Evolutionary conservation across 2,329 filamentous ascomycete species (phyloP).

Genomic region (Cercospora sp.): DNA sequence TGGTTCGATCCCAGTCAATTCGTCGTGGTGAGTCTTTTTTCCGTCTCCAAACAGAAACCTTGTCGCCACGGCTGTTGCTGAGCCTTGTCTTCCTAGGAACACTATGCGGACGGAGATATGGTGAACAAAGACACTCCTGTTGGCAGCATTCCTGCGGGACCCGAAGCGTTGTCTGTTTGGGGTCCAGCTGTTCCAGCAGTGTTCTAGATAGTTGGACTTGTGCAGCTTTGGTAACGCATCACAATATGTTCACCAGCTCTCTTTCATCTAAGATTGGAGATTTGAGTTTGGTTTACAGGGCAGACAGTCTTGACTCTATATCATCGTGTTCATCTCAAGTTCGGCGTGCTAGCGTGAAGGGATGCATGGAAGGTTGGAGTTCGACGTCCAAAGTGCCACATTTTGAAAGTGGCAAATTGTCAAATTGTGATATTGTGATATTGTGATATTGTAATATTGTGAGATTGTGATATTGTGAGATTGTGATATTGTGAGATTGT

Average conservation of each 20-base stretch:
- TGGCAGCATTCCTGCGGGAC: constrained; percentile 41
- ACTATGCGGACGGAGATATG: constrained; percentile 68
- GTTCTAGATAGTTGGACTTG: constrained; percentile 3
- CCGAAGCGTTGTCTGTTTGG: constrained; percentile 36
- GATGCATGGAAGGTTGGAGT: neutral
- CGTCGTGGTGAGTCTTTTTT: constrained; percentile 42
- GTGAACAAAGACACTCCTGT: constrained; percentile 54
- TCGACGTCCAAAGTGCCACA: neutral
- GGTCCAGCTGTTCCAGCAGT: constrained; percentile 34
- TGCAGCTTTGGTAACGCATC: neutral
- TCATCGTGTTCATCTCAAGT: no score
- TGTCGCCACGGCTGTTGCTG: neutral
- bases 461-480: no score
- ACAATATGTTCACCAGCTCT: neutral
- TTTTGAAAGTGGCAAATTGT: no score
- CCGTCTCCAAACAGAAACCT: neutral
- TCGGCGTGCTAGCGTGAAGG: no score
- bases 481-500: no score
- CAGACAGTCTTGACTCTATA: no score
- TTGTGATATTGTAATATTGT: no score
- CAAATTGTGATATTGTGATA: no score
- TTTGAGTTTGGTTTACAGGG: no score
- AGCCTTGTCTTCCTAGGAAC: constrained; percentile 18
- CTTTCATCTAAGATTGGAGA: neutral
- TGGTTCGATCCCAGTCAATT: constrained; percentile 56